Base-by-base conservation (phyloP, 2,329 filamentous ascomycete genomes). In the Lachnellula hyalina region DNA sequence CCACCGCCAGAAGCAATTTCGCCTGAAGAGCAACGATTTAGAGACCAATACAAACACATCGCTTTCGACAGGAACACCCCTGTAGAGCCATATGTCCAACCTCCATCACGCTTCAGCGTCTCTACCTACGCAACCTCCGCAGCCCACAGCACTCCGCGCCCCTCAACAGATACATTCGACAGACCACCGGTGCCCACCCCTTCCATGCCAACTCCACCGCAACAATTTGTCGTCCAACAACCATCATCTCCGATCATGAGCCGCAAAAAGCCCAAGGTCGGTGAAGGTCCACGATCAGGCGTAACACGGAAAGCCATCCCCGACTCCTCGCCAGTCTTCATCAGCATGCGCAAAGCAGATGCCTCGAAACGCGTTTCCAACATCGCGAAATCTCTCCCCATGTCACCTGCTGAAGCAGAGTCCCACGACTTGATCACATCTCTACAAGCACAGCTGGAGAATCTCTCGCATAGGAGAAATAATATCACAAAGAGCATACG, bases 401-500 rank as follows among this genome's bases (percentile, higher is more conserved):
- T 23, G 77, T 61, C 82, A 9, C 85, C 86, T 0, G 79, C 82
- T 4, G 84, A 89, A 68, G 68, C 77, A 19, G 74, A 79, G 56
- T 76, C 82, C 2, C 75, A 80, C 36, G 84, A 86, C 66, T 85
- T 85, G 28, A 81, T 93, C 15, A 78, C 82, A 9, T 77, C 80
- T 57, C 77, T 94, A 23, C 82, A 87, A 64, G 82, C 84, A 4
- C 80, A 83, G 63, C 80, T 89, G 32, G 77, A 84, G 42, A 78
- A 81, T 48, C 78, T 94, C 7, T 75, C 76, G 1, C 83, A 87
- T 65, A 82, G 88, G 45, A 82, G 85, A 52, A 75, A 79, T 57
- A 93, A 92, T 71, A 82, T 93, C 65, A 80, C 82, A 67, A 83
- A 78, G 23, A 83, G 86, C 58, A 89, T 94, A 67, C 76, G 81